Conservation (phyloP, 352 stramenopile species). For the Globisporangium parvum region DNA sequence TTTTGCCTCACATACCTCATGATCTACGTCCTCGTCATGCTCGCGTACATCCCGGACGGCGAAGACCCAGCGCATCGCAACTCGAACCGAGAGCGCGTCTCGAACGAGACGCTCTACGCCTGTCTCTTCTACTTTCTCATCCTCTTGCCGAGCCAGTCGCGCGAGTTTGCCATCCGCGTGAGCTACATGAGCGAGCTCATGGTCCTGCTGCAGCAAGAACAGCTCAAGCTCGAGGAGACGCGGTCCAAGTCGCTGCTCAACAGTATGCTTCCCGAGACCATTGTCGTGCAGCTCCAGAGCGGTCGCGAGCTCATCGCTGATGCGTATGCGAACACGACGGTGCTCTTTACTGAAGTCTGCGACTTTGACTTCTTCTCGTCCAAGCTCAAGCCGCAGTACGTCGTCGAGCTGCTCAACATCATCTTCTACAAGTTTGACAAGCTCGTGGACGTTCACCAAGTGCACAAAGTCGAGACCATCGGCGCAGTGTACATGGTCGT, state of each 20-base stretch:
- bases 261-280: conserved; percentile 78
- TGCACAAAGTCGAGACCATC: conserved; percentile 91
- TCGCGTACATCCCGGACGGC: conserved; percentile 45
- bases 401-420: conserved; percentile 86
- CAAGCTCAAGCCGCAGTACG: conserved; percentile 71
- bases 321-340: conserved; percentile 63
- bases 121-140: conserved; percentile 82
- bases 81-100: conserved; percentile 35
- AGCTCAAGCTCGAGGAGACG: conserved; percentile 76
- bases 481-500: conserved; percentile 88
- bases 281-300: conserved; percentile 69
- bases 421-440: conserved; percentile 89
- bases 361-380: conserved; percentile 84
- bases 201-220: conserved; percentile 74
- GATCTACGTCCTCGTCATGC: conserved; percentile 69
- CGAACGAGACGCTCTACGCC: conserved; percentile 73
- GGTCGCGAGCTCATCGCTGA: conserved; percentile 81
- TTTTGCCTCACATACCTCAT: conserved; percentile 62
- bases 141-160: conserved; percentile 62
- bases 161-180: conserved; percentile 75
- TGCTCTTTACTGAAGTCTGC: conserved; percentile 78
- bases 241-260: conserved; percentile 75
- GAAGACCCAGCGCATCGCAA: conserved; percentile 17
- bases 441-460: conserved; percentile 77
- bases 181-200: conserved; percentile 85